Conservation (phyloP, 2,329 filamentous ascomycete species). For the Apiospora koreana region DNA sequence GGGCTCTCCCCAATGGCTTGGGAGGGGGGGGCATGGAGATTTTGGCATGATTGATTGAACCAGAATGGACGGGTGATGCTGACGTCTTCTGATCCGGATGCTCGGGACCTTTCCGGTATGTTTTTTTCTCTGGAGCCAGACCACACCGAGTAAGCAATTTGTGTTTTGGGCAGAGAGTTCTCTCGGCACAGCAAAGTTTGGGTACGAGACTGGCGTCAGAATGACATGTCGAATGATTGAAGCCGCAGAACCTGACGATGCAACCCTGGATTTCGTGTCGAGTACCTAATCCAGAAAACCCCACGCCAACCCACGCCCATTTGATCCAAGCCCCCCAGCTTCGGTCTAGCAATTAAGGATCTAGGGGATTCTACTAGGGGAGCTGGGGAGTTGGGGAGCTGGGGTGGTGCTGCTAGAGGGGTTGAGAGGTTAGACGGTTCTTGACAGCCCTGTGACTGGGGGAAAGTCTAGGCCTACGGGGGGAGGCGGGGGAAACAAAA, state of each 20-base stretch:
- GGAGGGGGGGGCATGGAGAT: background rate
- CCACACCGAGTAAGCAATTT: background rate
- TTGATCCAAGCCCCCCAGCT: background rate
- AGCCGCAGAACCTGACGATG: background rate
- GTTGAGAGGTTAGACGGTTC: background rate
- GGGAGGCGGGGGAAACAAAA: too few relatives aligned
- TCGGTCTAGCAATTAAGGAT: background rate
- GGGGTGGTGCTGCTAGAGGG: too few relatives aligned
- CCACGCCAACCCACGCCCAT: background rate
- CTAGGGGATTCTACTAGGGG: background rate
- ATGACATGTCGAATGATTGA: constrained; percentile 4
- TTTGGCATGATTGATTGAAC: background rate
- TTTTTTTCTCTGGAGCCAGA: background rate
- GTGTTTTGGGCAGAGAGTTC: background rate
- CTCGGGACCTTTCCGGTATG: background rate
- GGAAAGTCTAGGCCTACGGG: background rate
- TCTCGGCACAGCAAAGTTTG: background rate
- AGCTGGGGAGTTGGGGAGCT: background rate
- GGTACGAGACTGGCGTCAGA: background rate
- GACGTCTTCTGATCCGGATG: constrained; percentile 3
- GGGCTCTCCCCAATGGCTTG: background rate
- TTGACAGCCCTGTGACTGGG: background rate
- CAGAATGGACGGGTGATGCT: background rate
- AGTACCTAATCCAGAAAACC: background rate
- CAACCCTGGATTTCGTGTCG: background rate